A percentile compares a stretch with the other conserved stretches of the same genome.
Evolutionary conservation across 164 flowering plant species (phyloP).

Genomic region (Tetracentron sinense): DNA sequence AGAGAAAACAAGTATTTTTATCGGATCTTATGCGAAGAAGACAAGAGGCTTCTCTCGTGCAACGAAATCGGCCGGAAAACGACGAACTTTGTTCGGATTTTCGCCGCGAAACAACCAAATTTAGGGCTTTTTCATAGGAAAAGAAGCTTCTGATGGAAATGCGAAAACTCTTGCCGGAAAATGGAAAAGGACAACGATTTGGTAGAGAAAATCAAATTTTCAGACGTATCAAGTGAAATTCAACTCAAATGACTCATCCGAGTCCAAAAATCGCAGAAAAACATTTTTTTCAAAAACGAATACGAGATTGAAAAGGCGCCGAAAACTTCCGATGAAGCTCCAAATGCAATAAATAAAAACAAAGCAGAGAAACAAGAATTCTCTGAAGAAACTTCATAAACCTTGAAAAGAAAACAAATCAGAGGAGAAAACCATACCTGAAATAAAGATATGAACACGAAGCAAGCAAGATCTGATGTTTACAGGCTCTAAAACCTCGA

Average conservation of each 20-base stretch:
- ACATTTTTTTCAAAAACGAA: background rate
- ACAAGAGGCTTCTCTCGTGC: conserved; percentile 4
- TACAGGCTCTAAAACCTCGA: background rate
- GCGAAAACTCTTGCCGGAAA: background rate
- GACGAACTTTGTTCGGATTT: background rate
- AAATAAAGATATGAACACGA: conserved; percentile 21
- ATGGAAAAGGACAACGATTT: background rate
- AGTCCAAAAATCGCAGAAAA: background rate
- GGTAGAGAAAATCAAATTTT: background rate
- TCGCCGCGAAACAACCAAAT: conserved; percentile 6
- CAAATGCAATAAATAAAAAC: background rate
- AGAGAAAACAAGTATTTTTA: background rate
- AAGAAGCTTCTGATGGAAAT: background rate
- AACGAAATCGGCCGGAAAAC: conserved; percentile 4
- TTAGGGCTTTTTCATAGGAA: too few species aligned
- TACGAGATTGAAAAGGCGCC: background rate
- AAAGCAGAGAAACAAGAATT: background rate
- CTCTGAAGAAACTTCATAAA: background rate
- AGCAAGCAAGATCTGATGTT: background rate
- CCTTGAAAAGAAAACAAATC: background rate
- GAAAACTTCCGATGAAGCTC: conserved; percentile 5
- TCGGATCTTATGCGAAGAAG: background rate
- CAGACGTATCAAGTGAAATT: background rate
- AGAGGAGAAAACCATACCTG: conserved; percentile 20
- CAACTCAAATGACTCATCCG: background rate